Conservation (phyloP, 176 grass and related monocot genomes). For the Alloteropsis semialata region DNA sequence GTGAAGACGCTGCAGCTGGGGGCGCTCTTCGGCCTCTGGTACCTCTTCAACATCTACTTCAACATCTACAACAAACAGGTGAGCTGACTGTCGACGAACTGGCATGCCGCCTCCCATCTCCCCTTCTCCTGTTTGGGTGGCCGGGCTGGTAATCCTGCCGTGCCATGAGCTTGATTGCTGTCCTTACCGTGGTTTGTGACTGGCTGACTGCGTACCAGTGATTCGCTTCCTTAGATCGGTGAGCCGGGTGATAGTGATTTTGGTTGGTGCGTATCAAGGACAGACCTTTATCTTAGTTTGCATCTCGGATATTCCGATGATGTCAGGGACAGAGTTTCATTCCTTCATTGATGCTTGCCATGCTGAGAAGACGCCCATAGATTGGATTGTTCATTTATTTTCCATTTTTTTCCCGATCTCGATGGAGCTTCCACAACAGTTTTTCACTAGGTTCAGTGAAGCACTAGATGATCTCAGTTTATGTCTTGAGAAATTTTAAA, state of each 20-base stretch:
- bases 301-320: not conserved
- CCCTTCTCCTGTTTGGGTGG: not conserved
- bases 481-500: not conserved
- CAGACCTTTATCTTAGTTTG: not conserved
- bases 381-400: not conserved
- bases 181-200: not conserved
- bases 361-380: not conserved
- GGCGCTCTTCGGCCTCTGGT: conserved; percentile 73
- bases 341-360: not conserved
- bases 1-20: conserved; percentile 55
- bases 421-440: not conserved
- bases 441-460: not conserved
- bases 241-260: not conserved
- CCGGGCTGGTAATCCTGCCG: not conserved
- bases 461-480: not conserved
- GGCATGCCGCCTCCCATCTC: not conserved
- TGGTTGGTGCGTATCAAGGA: not conserved
- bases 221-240: not conserved
- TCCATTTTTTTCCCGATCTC: not conserved
- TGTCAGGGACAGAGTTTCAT: not conserved
- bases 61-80: conserved; percentile 96
- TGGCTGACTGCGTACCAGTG: not conserved
- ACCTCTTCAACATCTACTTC: conserved; percentile 89
- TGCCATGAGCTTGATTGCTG: not conserved
- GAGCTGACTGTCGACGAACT: not conserved